Conservation (phyloP, 2,329 filamentous ascomycete species). For the Diaporthe eres region DNA sequence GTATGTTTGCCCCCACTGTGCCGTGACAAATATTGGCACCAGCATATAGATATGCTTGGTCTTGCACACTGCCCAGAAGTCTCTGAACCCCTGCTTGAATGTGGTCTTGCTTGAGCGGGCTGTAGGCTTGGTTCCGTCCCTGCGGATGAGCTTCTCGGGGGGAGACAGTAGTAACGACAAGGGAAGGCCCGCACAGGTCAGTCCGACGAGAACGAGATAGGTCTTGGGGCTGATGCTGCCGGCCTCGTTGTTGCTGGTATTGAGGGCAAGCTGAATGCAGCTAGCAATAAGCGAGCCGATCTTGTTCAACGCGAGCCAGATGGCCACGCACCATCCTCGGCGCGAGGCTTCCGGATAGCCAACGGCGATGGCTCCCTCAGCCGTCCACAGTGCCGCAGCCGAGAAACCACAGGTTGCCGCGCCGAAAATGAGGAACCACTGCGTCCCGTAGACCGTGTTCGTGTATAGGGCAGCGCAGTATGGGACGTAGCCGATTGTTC, state of each 20-base stretch:
- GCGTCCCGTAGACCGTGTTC: conserved; percentile 59
- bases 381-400: conserved; percentile 54
- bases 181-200: conserved; percentile 57
- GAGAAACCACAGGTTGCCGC: conserved; percentile 58
- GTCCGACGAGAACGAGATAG: conserved; percentile 52
- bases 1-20: conserved; percentile 43
- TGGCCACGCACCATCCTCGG: conserved; percentile 42
- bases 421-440: conserved; percentile 60
- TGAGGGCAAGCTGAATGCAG: conserved; percentile 21
- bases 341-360: conserved; percentile 45
- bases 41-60: conserved; percentile 39
- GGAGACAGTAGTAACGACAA: conserved; percentile 57
- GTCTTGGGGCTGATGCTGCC: conserved; percentile 29
- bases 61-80: conserved; percentile 35
- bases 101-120: conserved; percentile 52
- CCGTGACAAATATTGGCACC: conserved; percentile 42
- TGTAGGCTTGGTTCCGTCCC: conserved; percentile 16
- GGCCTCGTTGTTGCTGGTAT: conserved; percentile 7
- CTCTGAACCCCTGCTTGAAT: conserved; percentile 33
- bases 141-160: conserved; percentile 51
- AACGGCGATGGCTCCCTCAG: conserved; percentile 53
- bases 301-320: conserved; percentile 39
- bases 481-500: conserved; percentile 58
- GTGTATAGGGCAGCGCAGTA: conserved; percentile 60
- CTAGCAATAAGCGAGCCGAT: conserved; percentile 34